Evolutionary conservation across 148 eudicot species (phyloP).

Genomic region (Nyssa sinensis): DNA sequence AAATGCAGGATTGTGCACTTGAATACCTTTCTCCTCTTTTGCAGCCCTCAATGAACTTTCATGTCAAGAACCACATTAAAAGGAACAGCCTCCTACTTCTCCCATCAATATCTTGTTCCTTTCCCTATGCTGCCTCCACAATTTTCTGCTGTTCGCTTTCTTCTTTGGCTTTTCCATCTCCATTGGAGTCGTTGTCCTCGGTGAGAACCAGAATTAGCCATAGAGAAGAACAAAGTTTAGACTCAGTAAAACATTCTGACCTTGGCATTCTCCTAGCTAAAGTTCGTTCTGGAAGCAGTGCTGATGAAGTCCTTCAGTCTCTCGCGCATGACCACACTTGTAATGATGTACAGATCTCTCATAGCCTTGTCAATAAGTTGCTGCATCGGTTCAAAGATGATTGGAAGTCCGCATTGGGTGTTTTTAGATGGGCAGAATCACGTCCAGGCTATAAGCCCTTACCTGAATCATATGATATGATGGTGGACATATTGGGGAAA

Average conservation of each 20-base stretch:
- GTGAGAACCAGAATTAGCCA: conserved; percentile 12
- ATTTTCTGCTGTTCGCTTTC: conserved; percentile 9
- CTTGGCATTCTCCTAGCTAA: conserved; percentile 35
- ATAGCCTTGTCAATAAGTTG: conserved; percentile 42
- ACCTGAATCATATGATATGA: conserved; percentile 51
- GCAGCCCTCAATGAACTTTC: conserved; percentile 17
- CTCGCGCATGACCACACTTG: conserved; percentile 47
- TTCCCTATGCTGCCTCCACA: not conserved
- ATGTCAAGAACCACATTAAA: conserved; percentile 17
- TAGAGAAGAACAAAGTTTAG: conserved; percentile 16
- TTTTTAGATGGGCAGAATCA: conserved; percentile 70
- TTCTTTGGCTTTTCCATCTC: conserved; percentile 6
- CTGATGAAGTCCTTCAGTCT: conserved; percentile 40
- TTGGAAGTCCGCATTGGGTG: conserved; percentile 75
- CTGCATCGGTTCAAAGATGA: conserved; percentile 67
- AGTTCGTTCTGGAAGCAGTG: conserved; percentile 35
- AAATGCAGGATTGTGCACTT: conserved; percentile 15
- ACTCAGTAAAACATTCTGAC: conserved; percentile 25
- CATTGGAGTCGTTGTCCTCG: not conserved
- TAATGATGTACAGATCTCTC: conserved; percentile 35
- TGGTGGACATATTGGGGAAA: conserved; percentile 90
- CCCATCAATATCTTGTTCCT: not conserved
- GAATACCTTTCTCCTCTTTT: not conserved
- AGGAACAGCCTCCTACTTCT: not conserved
- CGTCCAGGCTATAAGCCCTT: conserved; percentile 42